Percentiles rank a stretch among this genome's conserved stretches.
Evolutionary conservation across 2,329 filamentous ascomycete genomes (phyloP).

Genomic region (Beauveria caledonica): DNA sequence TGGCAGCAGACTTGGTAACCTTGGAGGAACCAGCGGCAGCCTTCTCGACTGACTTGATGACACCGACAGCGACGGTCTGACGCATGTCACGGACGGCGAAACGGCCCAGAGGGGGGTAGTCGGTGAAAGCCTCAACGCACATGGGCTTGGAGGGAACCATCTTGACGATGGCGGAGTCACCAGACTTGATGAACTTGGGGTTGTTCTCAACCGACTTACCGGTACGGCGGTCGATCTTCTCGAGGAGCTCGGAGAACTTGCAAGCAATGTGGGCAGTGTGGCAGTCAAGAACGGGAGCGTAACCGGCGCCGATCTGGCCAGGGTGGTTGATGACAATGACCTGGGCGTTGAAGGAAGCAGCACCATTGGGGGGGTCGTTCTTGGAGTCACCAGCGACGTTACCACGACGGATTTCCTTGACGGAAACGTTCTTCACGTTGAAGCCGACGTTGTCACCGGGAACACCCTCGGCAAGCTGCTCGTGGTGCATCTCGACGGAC

Average conservation of each 20-base stretch:
- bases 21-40: conserved; percentile 47
- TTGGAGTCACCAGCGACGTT: conserved; percentile 99
- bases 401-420: conserved; percentile 99
- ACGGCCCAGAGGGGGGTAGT: conserved; percentile 98
- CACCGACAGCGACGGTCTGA: conserved; percentile 84
- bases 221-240: conserved; percentile 99
- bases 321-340: conserved; percentile 99
- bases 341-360: conserved; percentile 97
- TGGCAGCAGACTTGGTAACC: conserved; percentile 65
- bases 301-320: conserved; percentile 97
- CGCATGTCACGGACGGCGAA: conserved; percentile 99
- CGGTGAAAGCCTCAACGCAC: conserved; percentile 99
- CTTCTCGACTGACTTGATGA: conserved; percentile 85
- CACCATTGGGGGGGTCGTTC: conserved; percentile 89
- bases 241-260: conserved; percentile 98
- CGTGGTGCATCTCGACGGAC: conserved; percentile 99
- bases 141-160: conserved; percentile 99
- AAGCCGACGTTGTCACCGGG: conserved; percentile 99
- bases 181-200: conserved; percentile 99
- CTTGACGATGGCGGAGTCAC: conserved; percentile 99
- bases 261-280: conserved; percentile 99
- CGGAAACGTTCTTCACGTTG: conserved; percentile 99
- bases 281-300: conserved; percentile 98
- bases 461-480: conserved; percentile 90
- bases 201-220: conserved; percentile 87